phyloP scores from a whole-genome alignment of 192 early-diverging fungal species.

The Phycomyces nitens region DNA sequence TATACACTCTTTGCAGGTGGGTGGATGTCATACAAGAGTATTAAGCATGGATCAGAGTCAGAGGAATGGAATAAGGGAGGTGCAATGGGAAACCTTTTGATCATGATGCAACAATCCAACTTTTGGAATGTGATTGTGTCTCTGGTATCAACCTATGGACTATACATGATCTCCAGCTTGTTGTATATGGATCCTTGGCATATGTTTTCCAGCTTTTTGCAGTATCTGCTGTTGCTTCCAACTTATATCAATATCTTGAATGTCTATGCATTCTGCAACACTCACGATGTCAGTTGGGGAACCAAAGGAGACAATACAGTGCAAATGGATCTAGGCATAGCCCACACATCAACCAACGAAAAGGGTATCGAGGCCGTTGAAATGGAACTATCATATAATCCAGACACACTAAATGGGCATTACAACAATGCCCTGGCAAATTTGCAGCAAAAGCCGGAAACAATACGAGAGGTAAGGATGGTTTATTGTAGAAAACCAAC shows the following conservation, averaged over 20 bases:
- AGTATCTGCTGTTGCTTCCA: conserved; percentile 75
- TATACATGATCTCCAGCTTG: conserved; percentile 68
- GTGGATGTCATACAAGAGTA: conserved; percentile 44
- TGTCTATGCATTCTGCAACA: conserved; percentile 60
- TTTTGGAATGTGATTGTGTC: conserved; percentile 65
- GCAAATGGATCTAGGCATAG: conserved; percentile 45
- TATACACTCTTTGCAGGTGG: conserved; percentile 54
- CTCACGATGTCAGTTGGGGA: conserved; percentile 73
- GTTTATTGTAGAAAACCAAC: background rate
- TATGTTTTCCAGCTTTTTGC: conserved; percentile 68
- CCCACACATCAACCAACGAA: conserved; percentile 33
- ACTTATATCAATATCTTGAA: conserved; percentile 70
- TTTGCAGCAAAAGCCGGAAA: conserved; percentile 37
- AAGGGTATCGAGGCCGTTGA: conserved; percentile 43
- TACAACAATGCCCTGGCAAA: conserved; percentile 41
- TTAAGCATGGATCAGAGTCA: conserved; percentile 22
- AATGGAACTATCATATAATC: conserved; percentile 41
- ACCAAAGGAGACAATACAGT: conserved; percentile 75
- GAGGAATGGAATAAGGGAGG: conserved; percentile 11
- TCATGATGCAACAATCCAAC: conserved; percentile 18
- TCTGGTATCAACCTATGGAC: conserved; percentile 65
- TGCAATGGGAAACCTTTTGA: background rate
- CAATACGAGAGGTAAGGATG: conserved; percentile 17
- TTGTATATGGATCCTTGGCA: conserved; percentile 77
- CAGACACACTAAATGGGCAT: conserved; percentile 43